Conservation (phyloP, 2,329 filamentous ascomycete species). For the Talaromyces sp. region DNA sequence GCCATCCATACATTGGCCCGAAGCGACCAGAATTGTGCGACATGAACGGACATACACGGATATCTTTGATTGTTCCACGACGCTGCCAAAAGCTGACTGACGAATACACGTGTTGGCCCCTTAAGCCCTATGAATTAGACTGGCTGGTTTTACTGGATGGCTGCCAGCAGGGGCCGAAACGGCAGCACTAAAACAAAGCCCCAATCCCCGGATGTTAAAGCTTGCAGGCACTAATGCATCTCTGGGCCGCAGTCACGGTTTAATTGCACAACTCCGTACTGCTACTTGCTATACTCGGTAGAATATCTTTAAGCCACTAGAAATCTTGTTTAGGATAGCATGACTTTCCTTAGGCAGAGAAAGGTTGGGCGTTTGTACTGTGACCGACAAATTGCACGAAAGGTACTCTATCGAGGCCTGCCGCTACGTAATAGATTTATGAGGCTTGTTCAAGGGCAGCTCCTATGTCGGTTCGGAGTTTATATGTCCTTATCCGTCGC, state of each 20-base stretch:
- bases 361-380: neutral
- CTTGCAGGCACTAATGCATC: neutral
- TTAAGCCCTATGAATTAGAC: neutral
- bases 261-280: neutral
- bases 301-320: neutral
- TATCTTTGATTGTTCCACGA: neutral
- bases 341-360: neutral
- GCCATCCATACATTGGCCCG: neutral
- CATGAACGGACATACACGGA: neutral
- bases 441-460: neutral
- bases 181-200: neutral
- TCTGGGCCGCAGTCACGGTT: neutral
- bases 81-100: neutral
- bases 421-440: neutral
- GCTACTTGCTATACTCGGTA: neutral
- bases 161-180: neutral
- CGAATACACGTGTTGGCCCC: neutral
- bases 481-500: neutral
- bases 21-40: neutral
- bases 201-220: neutral
- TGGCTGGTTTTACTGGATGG: neutral
- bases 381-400: neutral
- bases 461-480: conserved; percentile 6
- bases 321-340: neutral
- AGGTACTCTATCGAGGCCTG: neutral